Percentiles rank a stretch among this genome's conserved stretches.
phyloP scores from a whole-genome alignment of 768 basidiomycete species.

The Lactarius sp. region DNA sequence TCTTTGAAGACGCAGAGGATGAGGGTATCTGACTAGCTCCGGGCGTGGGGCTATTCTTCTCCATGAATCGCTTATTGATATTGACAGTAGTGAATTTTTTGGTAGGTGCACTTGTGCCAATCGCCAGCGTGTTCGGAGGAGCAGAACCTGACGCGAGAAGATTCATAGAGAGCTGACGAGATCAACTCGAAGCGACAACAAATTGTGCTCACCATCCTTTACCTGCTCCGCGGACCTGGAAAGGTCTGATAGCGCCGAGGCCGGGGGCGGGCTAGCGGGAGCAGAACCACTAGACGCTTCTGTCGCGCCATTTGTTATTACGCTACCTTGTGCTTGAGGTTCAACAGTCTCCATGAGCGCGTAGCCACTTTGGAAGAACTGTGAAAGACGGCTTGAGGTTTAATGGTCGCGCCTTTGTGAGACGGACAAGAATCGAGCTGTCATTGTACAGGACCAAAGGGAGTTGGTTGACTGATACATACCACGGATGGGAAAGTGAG shows the following conservation, averaged over 20 bases:
- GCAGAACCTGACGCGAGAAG: constrained; percentile 16
- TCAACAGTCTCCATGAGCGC: constrained; percentile 78
- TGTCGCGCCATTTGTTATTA: constrained; percentile 37
- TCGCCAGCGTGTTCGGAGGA: constrained; percentile 16
- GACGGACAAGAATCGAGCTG: not conserved
- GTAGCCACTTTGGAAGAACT: constrained; percentile 41
- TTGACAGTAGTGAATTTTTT: constrained; percentile 90
- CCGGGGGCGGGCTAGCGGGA: constrained; percentile 18
- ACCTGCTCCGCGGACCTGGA: constrained; percentile 18
- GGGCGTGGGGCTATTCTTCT: constrained; percentile 71
- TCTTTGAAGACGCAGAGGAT: constrained; percentile 42
- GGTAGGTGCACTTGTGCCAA: constrained; percentile 43
- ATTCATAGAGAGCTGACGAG: constrained; percentile 2
- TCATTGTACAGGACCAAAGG: not conserved
- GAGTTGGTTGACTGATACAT: not conserved
- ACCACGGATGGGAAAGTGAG: constrained; percentile 10
- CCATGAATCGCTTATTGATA: constrained; percentile 95
- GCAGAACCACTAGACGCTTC: constrained; percentile 16
- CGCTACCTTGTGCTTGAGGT: constrained; percentile 41
- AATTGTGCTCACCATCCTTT: constrained; percentile 15
- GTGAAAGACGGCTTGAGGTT: constrained; percentile 1
- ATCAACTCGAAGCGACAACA: constrained; percentile 1
- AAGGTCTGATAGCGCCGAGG: constrained; percentile 10
- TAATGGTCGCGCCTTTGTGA: constrained; percentile 5
- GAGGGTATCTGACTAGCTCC: constrained; percentile 43